A percentile compares a stretch with the other conserved stretches of the same genome.
Evolutionary conservation across 768 basidiomycete species (phyloP).

Genomic region (Solioccasus polychromus): DNA sequence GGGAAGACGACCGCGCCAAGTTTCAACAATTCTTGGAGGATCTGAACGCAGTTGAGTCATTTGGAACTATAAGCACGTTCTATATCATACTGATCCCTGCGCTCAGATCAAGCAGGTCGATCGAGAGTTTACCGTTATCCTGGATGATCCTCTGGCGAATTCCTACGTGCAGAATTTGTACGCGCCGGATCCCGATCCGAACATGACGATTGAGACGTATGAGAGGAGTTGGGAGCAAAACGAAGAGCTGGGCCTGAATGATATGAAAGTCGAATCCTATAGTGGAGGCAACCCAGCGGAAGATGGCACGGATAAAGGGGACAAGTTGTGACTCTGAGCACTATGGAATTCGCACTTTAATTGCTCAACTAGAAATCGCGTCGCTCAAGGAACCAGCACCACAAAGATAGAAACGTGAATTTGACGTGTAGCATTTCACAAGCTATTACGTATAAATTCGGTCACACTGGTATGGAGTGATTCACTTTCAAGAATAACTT

Average conservation of each 20-base stretch:
- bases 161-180: slow-evolving; percentile 97
- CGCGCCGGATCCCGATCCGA: slow-evolving; percentile 95
- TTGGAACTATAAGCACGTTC: not conserved
- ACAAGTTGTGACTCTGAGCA: slow-evolving; percentile 2
- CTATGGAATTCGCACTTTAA: no score
- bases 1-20: slow-evolving; percentile 44
- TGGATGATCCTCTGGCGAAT: slow-evolving; percentile 95
- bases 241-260: slow-evolving; percentile 90
- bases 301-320: not conserved
- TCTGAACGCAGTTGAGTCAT: slow-evolving; percentile 62
- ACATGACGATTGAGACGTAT: slow-evolving; percentile 81
- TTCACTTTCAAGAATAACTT: not conserved
- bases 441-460: not conserved
- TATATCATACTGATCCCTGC: slow-evolving; percentile 3
- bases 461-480: not conserved
- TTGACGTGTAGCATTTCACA: no score
- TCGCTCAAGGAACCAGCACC: no score
- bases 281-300: slow-evolving; percentile 11
- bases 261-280: slow-evolving; percentile 71
- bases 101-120: slow-evolving; percentile 72
- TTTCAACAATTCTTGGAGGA: slow-evolving; percentile 76
- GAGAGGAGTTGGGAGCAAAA: slow-evolving; percentile 89
- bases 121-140: slow-evolving; percentile 82
- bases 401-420: no score
- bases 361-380: no score